Base-by-base conservation (phyloP, 140 eudicot species). In the Bidens hawaiensis region DNA sequence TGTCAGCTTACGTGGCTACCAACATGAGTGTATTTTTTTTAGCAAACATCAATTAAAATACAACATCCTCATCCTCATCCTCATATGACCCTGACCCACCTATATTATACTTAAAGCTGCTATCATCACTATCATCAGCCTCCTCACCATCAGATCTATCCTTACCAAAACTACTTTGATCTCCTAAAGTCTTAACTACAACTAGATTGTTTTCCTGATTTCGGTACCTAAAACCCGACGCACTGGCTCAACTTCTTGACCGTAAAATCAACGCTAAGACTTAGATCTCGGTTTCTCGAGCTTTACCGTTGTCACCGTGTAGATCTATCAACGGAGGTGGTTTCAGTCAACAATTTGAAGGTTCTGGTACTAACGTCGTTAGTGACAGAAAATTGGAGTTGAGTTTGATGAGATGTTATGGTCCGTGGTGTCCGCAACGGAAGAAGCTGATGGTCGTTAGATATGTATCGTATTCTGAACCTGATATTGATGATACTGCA, bases 191-290 rank as follows among this genome's bases (percentile, higher is more conserved):
- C n/a, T n/a, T n/a, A n/a, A n/a, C n/a, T n/a, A n/a, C n/a, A n/a
- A n/a, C n/a, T n/a, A n/a, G n/a, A n/a, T n/a, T n/a, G n/a, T n/a
- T n/a, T n/a, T n/a, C n/a, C n/a, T n/a, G n/a, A n/a, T 82, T 82
- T 61, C 82, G 79, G 5, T 82, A 72, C 68, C 73, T 82, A 21
- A 82, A 82, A 62, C 89, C 89, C 23, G 89, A 85, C 18, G 85
- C 89, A 1, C 82, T 82, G 3, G 89, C 89, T n/a, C 60, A 82
- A 65, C 89, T 82, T 40, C 72, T 82, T 0, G 85, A 82, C 75
- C 57, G 80, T 1, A 75, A 71, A 76, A 79, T 82, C 62, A 76
- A 66, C 65, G 82, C 82, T 42, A 75, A 69, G 55, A 58, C 85
- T 61, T 83, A 73, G 81, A 78, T 82, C 79, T 70, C 33, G 16